These are phyloP conservation scores for Stachybotrys chartarum DNA, from an alignment of 2,329 filamentous ascomycete genomes.

Conservation along the genomic window DNA sequence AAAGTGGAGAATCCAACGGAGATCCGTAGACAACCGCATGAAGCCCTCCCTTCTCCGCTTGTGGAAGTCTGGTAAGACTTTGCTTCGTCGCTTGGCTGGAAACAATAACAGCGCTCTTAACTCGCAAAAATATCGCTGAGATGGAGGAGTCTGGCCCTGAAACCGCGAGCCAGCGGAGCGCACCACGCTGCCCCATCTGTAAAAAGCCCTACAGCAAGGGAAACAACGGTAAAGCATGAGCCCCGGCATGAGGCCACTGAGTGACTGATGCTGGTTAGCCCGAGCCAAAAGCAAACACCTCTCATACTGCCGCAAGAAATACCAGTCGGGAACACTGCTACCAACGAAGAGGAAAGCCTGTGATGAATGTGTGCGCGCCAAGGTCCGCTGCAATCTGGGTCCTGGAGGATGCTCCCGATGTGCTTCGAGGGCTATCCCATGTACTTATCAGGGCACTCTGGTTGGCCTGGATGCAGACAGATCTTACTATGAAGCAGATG, in stretches of 20 bases:
- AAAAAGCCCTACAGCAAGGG: background rate
- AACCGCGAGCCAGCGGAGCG: no score
- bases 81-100: no score
- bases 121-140: no score
- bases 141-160: no score
- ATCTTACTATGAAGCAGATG: background rate
- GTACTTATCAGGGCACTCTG: background rate
- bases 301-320: conserved; percentile 2
- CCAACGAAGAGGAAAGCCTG: conserved; percentile 2
- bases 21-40: no score
- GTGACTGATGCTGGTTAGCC: background rate
- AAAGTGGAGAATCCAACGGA: no score
- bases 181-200: background rate
- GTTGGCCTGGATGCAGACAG: background rate
- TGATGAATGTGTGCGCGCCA: conserved; percentile 2
- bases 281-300: conserved; percentile 1
- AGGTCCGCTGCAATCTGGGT: conserved; percentile 1
- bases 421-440: background rate
- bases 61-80: no score
- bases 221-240: background rate
- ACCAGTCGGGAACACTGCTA: background rate
- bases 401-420: conserved; percentile 2
- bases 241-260: background rate
- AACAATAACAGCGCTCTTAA: no score
- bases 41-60: no score